Evolutionary conservation across 441 rosid species (phyloP), one percentile per base, ranked within the genome.

Genomic region (Erodium texanum): DNA sequence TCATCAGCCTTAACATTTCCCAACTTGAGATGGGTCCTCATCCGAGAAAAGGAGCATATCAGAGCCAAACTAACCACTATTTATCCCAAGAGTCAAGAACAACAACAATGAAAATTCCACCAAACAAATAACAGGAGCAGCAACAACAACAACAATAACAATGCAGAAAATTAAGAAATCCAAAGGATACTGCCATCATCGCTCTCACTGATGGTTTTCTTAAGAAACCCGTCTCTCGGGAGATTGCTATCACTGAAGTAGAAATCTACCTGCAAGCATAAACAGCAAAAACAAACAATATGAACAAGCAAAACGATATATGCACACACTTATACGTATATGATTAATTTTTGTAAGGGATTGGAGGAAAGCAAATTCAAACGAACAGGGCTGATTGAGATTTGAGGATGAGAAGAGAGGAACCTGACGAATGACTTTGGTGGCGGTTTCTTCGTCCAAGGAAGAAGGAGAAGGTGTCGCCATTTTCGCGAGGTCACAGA

Each of bases 241-340:
- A 90, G 82, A 74, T 92, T 90, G 79, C 96, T 92, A 61, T 90
- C 97, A 65, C 98, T 82, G 83, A 89, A 92, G 76, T 92, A 92
- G 73, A 87, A 92, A 80, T 88, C 96, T 8, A 92, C 96, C 96
- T 92, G 83, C 23, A 76, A 71, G 59, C 8, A 19, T 10, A 14
- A 12, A 29, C 36, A 2, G 12, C 5, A 29, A 61, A 59, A 41
- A 58, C 11, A 16, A 38, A 43, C 18, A 62, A 66, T 16, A 48
- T 70, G 3, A 43, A 66, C 56, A 62, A 14, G 18, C 3, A 7
- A 59, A 8, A 68, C 0, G 5, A 4, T 67, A 58, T 22, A 43
- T 59, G 41, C 45, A 43, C 52, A 56, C 24, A 36, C 59, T 38
- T 10, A 7, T 48, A 0, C 29, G 29, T 27, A 27, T 4, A 20